phyloP scores from a whole-genome alignment of 1,139 yeast genomes.

The Yamadazyma kanchanaburiensis region DNA sequence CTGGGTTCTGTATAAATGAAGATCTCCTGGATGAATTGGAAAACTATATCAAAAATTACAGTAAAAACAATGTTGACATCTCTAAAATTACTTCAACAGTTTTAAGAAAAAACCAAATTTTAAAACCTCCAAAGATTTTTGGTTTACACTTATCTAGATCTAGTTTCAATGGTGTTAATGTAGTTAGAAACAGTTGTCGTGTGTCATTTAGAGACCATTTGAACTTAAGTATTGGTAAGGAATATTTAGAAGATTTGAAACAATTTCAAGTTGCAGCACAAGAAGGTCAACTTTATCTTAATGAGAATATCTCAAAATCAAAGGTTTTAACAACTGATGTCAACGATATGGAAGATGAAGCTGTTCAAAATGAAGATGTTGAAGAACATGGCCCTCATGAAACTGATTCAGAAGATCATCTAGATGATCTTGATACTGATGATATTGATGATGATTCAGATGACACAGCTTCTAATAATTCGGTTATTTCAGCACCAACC shows the following conservation, averaged over 20 bases:
- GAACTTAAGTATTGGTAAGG: constrained; percentile 47
- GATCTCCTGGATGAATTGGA: constrained; percentile 49
- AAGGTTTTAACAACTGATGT: constrained; percentile 41
- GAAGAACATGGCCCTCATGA: constrained; percentile 31
- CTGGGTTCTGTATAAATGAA: constrained; percentile 53
- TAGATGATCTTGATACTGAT: constrained; percentile 17
- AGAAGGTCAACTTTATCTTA: constrained; percentile 9
- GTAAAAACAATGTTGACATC: constrained; percentile 41
- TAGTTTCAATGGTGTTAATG: constrained; percentile 65
- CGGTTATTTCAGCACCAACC: constrained; percentile 8
- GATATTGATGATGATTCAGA: constrained; percentile 20
- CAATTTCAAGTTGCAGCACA: constrained; percentile 28
- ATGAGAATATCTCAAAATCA: constrained; percentile 11
- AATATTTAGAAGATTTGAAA: constrained; percentile 36
- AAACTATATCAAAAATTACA: constrained; percentile 43
- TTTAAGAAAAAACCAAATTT: constrained; percentile 57
- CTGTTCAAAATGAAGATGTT: constrained; percentile 39
- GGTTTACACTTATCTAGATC: constrained; percentile 83
- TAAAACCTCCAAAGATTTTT: constrained; percentile 66
- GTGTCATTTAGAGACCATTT: constrained; percentile 63
- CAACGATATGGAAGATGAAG: constrained; percentile 46
- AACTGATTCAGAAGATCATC: constrained; percentile 23
- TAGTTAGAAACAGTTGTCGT: constrained; percentile 72
- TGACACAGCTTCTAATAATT: constrained; percentile 13
- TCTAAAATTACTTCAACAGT: constrained; percentile 59